Evolutionary conservation across 352 stramenopile species (phyloP), one percentile per base, ranked within the genome.

Genomic region (Pythium guiyangense): DNA sequence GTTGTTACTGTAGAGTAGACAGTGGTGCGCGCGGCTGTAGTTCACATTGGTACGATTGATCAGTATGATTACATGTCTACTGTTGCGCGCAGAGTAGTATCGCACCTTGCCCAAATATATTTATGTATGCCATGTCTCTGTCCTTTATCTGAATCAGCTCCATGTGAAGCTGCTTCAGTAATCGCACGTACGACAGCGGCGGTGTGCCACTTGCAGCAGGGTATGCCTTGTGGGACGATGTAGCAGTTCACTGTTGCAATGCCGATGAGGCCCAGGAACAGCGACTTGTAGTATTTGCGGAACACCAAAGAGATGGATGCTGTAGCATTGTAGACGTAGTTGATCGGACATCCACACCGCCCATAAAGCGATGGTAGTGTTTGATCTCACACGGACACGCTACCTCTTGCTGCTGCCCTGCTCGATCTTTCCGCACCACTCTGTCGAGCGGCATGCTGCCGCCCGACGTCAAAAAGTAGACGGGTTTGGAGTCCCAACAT

Each of bases 241-340:
- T 53, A 66, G 20, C 49, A 45, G 22, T 62, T 62, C 2, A 57
- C 43, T n/a, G 54, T 61, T 0, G 59, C 59, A 9, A 62, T n/a
- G 48, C 58, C 52, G 14, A 66, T 39, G 4, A 66, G 34, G 2
- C 27, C 51, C 9, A 68, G 20, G 20, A 68, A 68, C 5, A 58
- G 48, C 12, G 52, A 61, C 34, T 60, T 60, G 48, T 62, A 66
- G 22, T 62, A 61, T 25, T 61, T 57, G 1, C 22, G 60, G 52
- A 22, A 61, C 29, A 35, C 59, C 34, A 52, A 49, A 31, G 46
- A 52, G 50, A 52, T 22, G 15, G 15, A 20, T 6, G 0, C 5
- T 26, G 42, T 47, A 26, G 9, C 42, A 10, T 9, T 47, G 15
- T 20, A 47, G 17, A 17, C 42, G 42, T 18, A 47, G 42, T 20